Evolutionary conservation across 805 yeast genomes (phyloP), one percentile per base, ranked within the genome.

Genomic region (Yarrowia porcina): DNA sequence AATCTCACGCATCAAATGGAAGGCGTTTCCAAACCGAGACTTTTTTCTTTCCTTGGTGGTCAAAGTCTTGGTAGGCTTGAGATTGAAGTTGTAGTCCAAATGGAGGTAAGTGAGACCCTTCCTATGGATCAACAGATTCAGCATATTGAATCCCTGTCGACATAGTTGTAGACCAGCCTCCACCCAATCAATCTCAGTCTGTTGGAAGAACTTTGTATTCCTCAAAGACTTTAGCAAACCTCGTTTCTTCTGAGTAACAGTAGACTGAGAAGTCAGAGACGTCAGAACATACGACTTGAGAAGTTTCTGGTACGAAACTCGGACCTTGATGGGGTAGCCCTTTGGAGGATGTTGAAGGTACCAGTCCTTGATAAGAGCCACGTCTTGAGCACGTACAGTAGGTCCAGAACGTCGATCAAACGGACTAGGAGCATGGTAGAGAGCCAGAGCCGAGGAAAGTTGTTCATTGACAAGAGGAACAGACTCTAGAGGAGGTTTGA

Each of bases 141-240:
- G 79, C 96, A 93, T 92, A 69, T 90, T 93, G 74, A 87, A 89
- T 2, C 99, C 99, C 74, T 94, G 99, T 38, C 84, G 82, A 70
- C 97, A 89, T 2, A 94, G 84, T 75, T 94, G 98, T 64, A 94
- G 77, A 28, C 97, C 99, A 1, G 98, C 99, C 73, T 94, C 99
- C 2, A 93, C 94, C 99, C 99, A 94, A 74, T 94, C 99, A 56
- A 94, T 86, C 0, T 92, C 81, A 0, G 99, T 93, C 69, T 89
- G 87, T 71, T 90, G 96, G 74, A 94, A 94, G 72, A 83, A 94
- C 70, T 90, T 92, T 0, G 99, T 94, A 49, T 81, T 79, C 64
- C 84, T 83, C 67, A 94, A 79, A 30, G 85, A 80, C 65, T 83
- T 84, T 27, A 94, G 72, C 13, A 94, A 75, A 39, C 83, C 80